Base-by-base conservation (phyloP, 768 basidiomycete genomes). In the Trametes meyenii region DNA sequence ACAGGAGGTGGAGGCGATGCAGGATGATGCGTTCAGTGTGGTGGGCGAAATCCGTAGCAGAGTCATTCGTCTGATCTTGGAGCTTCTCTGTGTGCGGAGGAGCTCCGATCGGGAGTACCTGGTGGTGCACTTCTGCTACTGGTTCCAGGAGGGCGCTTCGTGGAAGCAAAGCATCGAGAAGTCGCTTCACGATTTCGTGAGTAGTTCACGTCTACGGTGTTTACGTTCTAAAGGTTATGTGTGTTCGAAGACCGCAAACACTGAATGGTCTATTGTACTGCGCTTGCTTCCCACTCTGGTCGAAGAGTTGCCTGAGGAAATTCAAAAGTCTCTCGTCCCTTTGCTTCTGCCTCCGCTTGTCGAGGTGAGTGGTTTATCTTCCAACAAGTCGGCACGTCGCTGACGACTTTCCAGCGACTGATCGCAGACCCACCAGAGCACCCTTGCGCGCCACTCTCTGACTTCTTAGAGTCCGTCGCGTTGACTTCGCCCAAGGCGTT, bases 401-500 rank as follows among this genome's bases (percentile, higher is more conserved):
- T 60, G 48, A 67, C 26, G 33, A 29, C 42, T 51, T 50, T 23
- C 12, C 61, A 88, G 87, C 84, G 81, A 68, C 69, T 89, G 8
- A 75, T 82, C 21, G 72, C 79, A 53, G 78, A 82, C 50, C 83
- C 86, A 5, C 85, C 85, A 1, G 74, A 81, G 16, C 67, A 74
- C 57, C 84, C 84, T 3, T 80, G 71, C 43, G 69, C 74, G 2
- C 71, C 75, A 1, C 73, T 92, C 0, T 77, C 83, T 5, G 73
- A 76, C 36, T 76, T 92, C 43, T 75, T 91, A 2, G 75, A 80
- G 35, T 73, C 72, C 16, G 64, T 87, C 19, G 84, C 87, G 1
- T 74, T 78, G 46, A 64, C 72, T 16, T 80, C 83, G 58, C 89
- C 89, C 0, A 85, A 81, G 52, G 61, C 85, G 0, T 90, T 92